phyloP scores from a whole-genome alignment of 2,329 filamentous ascomycete species.

The Colletotrichum godetiae region DNA sequence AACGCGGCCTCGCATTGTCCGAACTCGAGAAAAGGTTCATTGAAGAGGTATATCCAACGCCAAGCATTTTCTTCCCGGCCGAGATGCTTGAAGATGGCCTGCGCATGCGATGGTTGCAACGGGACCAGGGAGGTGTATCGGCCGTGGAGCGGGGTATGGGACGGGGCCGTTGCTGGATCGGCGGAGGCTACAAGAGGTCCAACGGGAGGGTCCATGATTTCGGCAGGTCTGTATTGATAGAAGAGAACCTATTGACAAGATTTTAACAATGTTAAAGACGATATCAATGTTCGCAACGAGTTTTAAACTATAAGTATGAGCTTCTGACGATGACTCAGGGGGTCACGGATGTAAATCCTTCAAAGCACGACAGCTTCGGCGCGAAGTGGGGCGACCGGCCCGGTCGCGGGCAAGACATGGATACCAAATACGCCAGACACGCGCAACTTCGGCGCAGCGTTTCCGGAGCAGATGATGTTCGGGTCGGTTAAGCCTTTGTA shows the following conservation, averaged over 20 bases:
- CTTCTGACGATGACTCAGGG: background rate
- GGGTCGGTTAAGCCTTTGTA: too few relatives aligned
- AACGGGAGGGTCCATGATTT: slow-evolving; percentile 1
- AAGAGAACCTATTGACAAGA: background rate
- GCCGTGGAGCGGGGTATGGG: slow-evolving; percentile 41
- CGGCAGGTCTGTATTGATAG: background rate
- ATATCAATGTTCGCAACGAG: background rate
- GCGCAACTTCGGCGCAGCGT: background rate
- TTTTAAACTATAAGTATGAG: background rate
- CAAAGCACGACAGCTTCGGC: background rate
- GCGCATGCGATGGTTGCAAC: slow-evolving; percentile 41
- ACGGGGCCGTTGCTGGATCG: slow-evolving; percentile 35
- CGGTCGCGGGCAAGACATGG: background rate
- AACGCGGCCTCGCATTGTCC: slow-evolving; percentile 38
- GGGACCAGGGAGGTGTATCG: slow-evolving; percentile 46
- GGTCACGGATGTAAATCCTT: background rate
- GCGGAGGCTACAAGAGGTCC: slow-evolving; percentile 38
- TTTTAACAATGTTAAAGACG: background rate
- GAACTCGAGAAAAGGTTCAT: slow-evolving; percentile 38
- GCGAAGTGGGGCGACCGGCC: slow-evolving; percentile 4
- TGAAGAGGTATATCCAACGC: slow-evolving; percentile 49
- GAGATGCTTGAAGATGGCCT: slow-evolving; percentile 45
- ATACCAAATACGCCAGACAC: background rate
- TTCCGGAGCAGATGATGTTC: too few relatives aligned
- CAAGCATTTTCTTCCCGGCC: slow-evolving; percentile 44